phyloP scores from a whole-genome alignment of 1,139 yeast species.

The Barnettozyma hawaiiensis region DNA sequence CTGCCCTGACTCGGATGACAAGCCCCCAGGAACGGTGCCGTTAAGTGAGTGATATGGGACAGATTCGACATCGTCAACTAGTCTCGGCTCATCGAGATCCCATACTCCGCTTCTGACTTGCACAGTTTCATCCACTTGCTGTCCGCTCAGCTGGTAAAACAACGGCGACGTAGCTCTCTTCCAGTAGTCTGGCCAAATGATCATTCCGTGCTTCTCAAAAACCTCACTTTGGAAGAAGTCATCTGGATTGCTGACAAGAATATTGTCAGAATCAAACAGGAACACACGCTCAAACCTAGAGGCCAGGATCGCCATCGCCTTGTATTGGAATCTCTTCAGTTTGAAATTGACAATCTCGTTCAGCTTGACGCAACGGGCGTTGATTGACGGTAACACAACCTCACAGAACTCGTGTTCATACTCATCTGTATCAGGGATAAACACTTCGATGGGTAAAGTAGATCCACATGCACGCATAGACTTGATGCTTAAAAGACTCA shows the following conservation, averaged over 20 bases:
- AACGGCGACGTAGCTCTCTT: constrained; percentile 53
- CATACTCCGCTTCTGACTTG: constrained; percentile 29
- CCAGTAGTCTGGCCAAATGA: constrained; percentile 73
- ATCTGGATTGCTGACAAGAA: constrained; percentile 55
- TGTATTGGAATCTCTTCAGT: constrained; percentile 72
- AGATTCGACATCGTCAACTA: constrained; percentile 19
- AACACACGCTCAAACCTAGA: constrained; percentile 74
- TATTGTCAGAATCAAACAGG: constrained; percentile 69
- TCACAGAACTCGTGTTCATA: constrained; percentile 66
- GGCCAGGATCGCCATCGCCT: constrained; percentile 65
- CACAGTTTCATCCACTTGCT: constrained; percentile 35
- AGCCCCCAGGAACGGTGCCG: constrained; percentile 76
- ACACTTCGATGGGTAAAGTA: constrained; percentile 67
- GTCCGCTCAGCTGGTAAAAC: constrained; percentile 51
- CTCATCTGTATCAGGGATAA: constrained; percentile 60
- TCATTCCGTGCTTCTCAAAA: constrained; percentile 30
- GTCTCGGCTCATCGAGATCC: constrained; percentile 20
- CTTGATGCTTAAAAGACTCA: constrained; percentile 58
- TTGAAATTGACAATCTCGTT: constrained; percentile 38
- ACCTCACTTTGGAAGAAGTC: constrained; percentile 38
- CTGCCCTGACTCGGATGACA: constrained; percentile 80
- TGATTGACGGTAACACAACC: constrained; percentile 53
- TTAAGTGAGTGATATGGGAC: constrained; percentile 61
- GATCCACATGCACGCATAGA: constrained; percentile 62
- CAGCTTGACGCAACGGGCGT: constrained; percentile 63